A percentile compares a stretch with the other conserved stretches of the same genome.
phyloP scores from a whole-genome alignment of 176 grass and related monocot species.

The Themeda triandra region DNA sequence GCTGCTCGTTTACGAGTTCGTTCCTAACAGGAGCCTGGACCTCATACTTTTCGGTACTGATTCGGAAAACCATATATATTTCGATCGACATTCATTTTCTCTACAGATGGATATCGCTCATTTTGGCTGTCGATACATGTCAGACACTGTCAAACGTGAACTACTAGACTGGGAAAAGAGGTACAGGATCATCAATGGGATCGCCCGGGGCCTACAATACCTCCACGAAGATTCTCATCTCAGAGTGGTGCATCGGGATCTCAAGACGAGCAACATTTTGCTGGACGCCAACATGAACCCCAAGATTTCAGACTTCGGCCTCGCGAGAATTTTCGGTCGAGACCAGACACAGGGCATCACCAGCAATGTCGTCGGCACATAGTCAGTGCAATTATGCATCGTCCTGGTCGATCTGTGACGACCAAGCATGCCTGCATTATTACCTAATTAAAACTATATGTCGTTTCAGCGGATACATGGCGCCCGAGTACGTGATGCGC shows the following conservation, averaged over 20 bases:
- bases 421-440: no score
- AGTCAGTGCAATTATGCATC: conserved; percentile 33
- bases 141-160: not conserved
- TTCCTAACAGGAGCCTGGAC: no score
- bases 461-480: not conserved
- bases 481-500: not conserved
- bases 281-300: conserved; percentile 43
- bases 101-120: no score
- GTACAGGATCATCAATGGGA: conserved; percentile 39
- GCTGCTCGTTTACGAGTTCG: no score
- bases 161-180: conserved; percentile 42
- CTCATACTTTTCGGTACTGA: no score
- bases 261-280: conserved; percentile 41
- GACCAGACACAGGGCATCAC: conserved; percentile 48
- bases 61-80: no score
- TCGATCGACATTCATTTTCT: no score
- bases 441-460: not conserved
- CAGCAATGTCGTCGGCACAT: conserved; percentile 42
- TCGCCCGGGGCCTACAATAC: conserved; percentile 64
- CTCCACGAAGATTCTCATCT: conserved; percentile 68
- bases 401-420: not conserved
- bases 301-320: conserved; percentile 68
- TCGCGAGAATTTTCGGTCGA: conserved; percentile 36
- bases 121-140: no score
- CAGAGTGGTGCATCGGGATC: conserved; percentile 50